phyloP scores from a whole-genome alignment of 192 early-diverging fungal species.

The Chytriomyces sp. region DNA sequence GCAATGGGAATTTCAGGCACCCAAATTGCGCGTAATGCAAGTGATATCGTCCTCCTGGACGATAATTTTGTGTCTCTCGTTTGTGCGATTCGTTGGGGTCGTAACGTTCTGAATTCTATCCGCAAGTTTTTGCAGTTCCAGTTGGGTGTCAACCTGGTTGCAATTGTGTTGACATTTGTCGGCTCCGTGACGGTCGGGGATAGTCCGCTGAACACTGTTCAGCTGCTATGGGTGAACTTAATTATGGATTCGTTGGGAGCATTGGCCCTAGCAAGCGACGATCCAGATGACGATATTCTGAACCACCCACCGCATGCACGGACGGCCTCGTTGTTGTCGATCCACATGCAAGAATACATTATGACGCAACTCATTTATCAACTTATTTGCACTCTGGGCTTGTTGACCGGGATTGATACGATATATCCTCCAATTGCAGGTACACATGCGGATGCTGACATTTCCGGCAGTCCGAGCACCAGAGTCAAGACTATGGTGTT shows the following conservation, averaged over 20 bases:
- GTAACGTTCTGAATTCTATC: slow-evolving; percentile 61
- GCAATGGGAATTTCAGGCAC: slow-evolving; percentile 67
- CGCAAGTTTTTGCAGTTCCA: slow-evolving; percentile 68
- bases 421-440: slow-evolving; percentile 30
- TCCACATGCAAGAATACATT: slow-evolving; percentile 56
- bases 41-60: slow-evolving; percentile 62
- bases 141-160: slow-evolving; percentile 59
- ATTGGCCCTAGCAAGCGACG: slow-evolving; percentile 56
- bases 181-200: slow-evolving; percentile 50
- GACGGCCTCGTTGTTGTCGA: slow-evolving; percentile 46
- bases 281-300: slow-evolving; percentile 59
- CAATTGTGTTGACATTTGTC: slow-evolving; percentile 59
- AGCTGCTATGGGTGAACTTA: slow-evolving; percentile 66
- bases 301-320: slow-evolving; percentile 54
- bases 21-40: slow-evolving; percentile 64
- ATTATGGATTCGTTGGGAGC: slow-evolving; percentile 68
- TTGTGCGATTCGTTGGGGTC: slow-evolving; percentile 58
- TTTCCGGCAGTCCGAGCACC: slow-evolving; percentile 27
- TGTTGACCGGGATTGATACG: slow-evolving; percentile 45
- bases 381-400: slow-evolving; percentile 41
- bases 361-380: slow-evolving; percentile 52
- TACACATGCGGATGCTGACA: background rate
- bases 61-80: slow-evolving; percentile 68
- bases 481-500: slow-evolving; percentile 51
- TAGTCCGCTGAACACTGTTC: slow-evolving; percentile 57